phyloP scores from a whole-genome alignment of 768 basidiomycete species.

The Phanerochaete carnosa region DNA sequence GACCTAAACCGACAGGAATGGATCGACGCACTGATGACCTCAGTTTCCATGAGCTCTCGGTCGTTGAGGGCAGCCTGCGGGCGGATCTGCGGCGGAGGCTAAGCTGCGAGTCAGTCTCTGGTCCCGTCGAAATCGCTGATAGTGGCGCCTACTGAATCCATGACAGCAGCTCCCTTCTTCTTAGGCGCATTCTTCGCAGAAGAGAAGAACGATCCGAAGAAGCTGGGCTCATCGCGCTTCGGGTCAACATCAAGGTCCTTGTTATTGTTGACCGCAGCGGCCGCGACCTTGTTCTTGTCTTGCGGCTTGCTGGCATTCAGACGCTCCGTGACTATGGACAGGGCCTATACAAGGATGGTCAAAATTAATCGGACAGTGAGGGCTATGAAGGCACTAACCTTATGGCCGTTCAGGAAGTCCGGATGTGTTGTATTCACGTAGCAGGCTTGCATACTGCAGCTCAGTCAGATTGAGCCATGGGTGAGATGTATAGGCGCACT shows the following conservation, averaged over 20 bases:
- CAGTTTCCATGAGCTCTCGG: constrained; percentile 96
- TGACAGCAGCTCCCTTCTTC: constrained; percentile 52
- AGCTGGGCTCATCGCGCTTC: constrained; percentile 87
- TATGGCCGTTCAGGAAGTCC: constrained; percentile 96
- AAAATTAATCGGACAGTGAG: constrained; percentile 5
- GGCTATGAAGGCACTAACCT: constrained; percentile 34
- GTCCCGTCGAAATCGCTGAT: neutral
- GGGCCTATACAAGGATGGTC: constrained; percentile 50
- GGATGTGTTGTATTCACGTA: constrained; percentile 99
- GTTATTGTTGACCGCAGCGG: constrained; percentile 80
- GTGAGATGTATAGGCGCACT: constrained; percentile 28
- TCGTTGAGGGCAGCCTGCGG: constrained; percentile 91
- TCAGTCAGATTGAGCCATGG: neutral
- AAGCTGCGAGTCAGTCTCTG: neutral
- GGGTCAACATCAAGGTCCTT: constrained; percentile 90
- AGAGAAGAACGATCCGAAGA: constrained; percentile 96
- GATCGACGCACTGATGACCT: constrained; percentile 92
- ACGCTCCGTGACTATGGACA: constrained; percentile 81
- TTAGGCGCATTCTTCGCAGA: constrained; percentile 54
- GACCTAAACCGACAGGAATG: neutral
- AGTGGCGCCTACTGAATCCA: constrained; percentile 48
- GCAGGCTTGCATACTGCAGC: constrained; percentile 90
- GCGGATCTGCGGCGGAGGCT: constrained; percentile 84
- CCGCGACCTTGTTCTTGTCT: constrained; percentile 71
- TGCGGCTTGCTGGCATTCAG: constrained; percentile 76